Evolutionary conservation across 75 land plant species (phyloP), one percentile per base, ranked within the genome.

Genomic region (Sequoiadendron giganteum): DNA sequence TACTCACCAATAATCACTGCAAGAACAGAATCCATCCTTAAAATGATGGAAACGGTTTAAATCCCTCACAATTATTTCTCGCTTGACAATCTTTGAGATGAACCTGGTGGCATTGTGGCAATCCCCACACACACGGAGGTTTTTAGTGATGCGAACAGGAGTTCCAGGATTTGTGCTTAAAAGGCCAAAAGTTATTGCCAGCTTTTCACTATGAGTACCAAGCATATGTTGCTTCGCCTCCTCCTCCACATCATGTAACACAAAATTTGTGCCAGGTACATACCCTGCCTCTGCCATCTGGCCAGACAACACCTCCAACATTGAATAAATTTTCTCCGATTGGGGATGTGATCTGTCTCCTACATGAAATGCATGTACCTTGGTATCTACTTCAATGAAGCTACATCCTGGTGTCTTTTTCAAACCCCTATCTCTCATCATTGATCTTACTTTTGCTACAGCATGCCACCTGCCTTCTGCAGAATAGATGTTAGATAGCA

Each of bases 401-500:
- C 93, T 92, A 75, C 90, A 89, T 3, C 95, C 95, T 5, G 91
- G 89, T 43, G 88, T 90, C 86, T 93, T 93, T n/a, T 40, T 85
- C 73, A 93, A 72, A 16, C 92, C 92, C 77, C 79, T 91, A 32
- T 90, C 90, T 76, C 45, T 90, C 94, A 92, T 91, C 86, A 88
- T 2, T 39, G 88, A 68, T 49, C 93, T 91, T 19, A 95, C 78
- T 52, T 89, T 92, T 55, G 88, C 88, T 8, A 93, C 95, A 86
- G 87, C 88, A 84, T 83, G 89, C 97, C 97, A 96, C 92, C 91
- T 85, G 28, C 90, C 85, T 21, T 91, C 92, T 15, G 94, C 92
- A 78, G 97, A 92, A 89, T 95, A 96, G 47, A 94, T 89, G 86
- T 95, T 92, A 25, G 93, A 93, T 10, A 95, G 92, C 83, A 93